phyloP scores from a whole-genome alignment of 768 basidiomycete species.

The Leccinellum albellum region DNA sequence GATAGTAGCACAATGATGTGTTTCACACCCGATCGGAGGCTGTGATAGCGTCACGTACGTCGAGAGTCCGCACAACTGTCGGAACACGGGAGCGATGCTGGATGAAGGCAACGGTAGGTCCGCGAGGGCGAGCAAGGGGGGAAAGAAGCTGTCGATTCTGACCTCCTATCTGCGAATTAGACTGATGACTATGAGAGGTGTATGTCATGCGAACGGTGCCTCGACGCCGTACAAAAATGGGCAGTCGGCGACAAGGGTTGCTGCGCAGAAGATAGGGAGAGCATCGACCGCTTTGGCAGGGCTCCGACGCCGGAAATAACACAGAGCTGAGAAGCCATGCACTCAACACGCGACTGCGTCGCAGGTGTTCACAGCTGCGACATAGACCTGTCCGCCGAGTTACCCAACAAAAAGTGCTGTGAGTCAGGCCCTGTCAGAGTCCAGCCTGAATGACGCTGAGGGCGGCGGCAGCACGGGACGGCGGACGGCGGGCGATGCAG shows the following conservation, averaged over 20 bases:
- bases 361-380: neutral
- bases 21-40: neutral
- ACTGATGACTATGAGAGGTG: neutral
- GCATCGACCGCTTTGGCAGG: constrained; percentile 4
- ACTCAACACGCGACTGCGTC: neutral
- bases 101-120: neutral
- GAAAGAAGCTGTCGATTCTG: neutral
- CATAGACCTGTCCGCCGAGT: neutral
- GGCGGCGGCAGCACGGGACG: constrained; percentile 3
- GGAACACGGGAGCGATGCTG: neutral
- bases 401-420: neutral
- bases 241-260: neutral
- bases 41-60: neutral
- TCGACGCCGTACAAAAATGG: neutral
- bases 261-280: constrained; percentile 1
- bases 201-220: neutral
- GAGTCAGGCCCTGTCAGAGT: constrained; percentile 5
- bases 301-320: neutral
- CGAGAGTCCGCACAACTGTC: neutral
- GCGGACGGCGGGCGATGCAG: constrained; percentile 11
- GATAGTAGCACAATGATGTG: neutral
- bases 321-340: neutral
- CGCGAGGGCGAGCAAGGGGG: neutral
- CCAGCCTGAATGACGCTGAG: neutral
- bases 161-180: neutral